Evolutionary conservation across 2,329 filamentous ascomycete species (phyloP), one percentile per base, ranked within the genome.

Genomic region (Phaeoacremonium minimum): DNA sequence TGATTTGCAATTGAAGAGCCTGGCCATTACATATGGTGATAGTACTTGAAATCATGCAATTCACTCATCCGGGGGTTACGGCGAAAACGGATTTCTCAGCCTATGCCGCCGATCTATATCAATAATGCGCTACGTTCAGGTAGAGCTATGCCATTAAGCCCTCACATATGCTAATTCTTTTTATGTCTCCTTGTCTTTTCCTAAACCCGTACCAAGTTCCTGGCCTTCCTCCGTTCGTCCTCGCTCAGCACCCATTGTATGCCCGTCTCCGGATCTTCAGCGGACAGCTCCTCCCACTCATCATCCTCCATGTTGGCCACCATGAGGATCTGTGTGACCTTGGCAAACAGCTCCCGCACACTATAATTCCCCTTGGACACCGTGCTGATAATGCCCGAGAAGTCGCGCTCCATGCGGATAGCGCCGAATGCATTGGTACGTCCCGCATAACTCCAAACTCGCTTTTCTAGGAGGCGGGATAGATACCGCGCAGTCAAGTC

Each of bases 301-400:
- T 96, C 90, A 20, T 93, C 87, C 56, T 96, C 90, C 88, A 96
- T 94, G 49, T 90, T 91, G 56, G 91, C 81, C 13, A 95, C 79
- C 69, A 94, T 79, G 39, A 85, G 78, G 50, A 95, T 83, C 69
- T 96, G 88, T 41, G 75, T 73, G 40, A 85, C 86, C 51, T 82
- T 78, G 18, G 75, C 71, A 64, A 96, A 95, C 4, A 76, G 63
- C 53, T 95, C 89, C 19, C 87, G 71, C 22, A 93, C 75, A 2
- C 77, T 77, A 55, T 95, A 96, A 51, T 85, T 80, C 4, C 83
- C 86, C 43, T 70, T 73, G 9, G 79, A 76, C 2, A 87, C 80
- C 0, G 75, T 71, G 16, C 74, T 67, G 5, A 94, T 78, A 32
- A 96, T 80, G 3, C 80, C 85, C 1, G 80, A 77, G 40, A 96